phyloP scores from a whole-genome alignment of 2,329 filamentous ascomycete species.

The Colletotrichum spinosum region DNA sequence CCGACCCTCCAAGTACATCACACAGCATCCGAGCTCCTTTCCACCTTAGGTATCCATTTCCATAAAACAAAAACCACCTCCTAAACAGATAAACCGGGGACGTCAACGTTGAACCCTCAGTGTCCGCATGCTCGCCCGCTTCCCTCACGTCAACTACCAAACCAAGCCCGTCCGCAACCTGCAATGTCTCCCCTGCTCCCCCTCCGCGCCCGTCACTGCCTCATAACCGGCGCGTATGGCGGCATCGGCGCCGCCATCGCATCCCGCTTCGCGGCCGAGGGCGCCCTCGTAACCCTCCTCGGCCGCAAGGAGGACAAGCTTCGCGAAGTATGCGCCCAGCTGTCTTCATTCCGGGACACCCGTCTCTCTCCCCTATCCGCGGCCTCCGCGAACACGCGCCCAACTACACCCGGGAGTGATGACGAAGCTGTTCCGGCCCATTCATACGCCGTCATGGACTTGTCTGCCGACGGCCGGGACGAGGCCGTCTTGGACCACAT shows the following conservation, averaged over 20 bases:
- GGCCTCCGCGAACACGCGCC: conserved; percentile 10
- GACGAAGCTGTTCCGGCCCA: conserved; percentile 9
- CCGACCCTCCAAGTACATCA: too few species aligned
- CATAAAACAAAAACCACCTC: too few species aligned
- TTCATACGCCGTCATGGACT: conserved; percentile 37
- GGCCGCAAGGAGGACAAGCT: conserved; percentile 66
- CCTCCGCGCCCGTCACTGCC: conserved; percentile 60
- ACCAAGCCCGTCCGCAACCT: not conserved
- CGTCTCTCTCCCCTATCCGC: conserved; percentile 39
- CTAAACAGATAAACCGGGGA: too few species aligned
- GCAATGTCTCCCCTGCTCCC: conserved; percentile 33
- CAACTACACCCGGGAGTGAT: conserved; percentile 1
- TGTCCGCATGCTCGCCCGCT: too few species aligned
- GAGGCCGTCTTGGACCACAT: conserved; percentile 34
- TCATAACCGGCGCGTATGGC: conserved; percentile 78
- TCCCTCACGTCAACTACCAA: not conserved
- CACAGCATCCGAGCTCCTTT: too few species aligned
- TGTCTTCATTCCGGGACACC: conserved; percentile 38
- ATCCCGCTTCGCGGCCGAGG: conserved; percentile 71
- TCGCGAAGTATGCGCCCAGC: conserved; percentile 50
- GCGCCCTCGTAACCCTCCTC: conserved; percentile 70
- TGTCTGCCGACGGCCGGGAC: conserved; percentile 32
- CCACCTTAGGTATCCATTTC: too few species aligned
- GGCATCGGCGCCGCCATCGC: conserved; percentile 79
- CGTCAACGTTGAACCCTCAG: too few species aligned